Evolutionary conservation across 2,329 filamentous ascomycete genomes (phyloP), one percentile per base, ranked within the genome.

Genomic region (Aspergillus pseudoglaucus): DNA sequence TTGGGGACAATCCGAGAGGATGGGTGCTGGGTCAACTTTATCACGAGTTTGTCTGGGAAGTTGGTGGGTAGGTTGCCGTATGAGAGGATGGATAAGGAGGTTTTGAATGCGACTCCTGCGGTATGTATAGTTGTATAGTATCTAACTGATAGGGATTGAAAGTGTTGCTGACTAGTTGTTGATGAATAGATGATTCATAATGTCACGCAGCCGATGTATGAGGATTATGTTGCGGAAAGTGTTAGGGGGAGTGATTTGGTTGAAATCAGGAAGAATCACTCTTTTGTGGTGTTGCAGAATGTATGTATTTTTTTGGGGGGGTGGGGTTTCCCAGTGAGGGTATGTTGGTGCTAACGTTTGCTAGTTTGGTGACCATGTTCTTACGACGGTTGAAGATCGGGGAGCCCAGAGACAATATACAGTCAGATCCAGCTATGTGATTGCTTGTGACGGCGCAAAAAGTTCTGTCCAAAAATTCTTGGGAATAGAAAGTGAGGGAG

Each of bases 1-100:
- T 8, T 60, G 50, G 52, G 57, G 46, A 48, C 50, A 8, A 22
- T 10, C 1, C 55, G 53, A 7, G 9, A 48, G 15, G 67, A 72
- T 57, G 67, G 66, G 0, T 67, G 59, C 46, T 72, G 67, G 67
- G 68, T 71, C 8, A 70, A 70, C 47, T 71, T 72, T 42, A 52
- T 71, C 9, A 71, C 67, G 1, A 69, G 61, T 42, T 51, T 73
- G 32, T 61, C 55, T 37, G 67, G 67, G 1, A 57, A 66, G 20
- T 58, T 57, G 20, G 64, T 72, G 14, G 69, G 68, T 3, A 53
- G 57, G 6, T 48, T 72, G 10, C 69, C 69, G 1, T 59, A 57
- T 45, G 56, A 59, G 46, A 46, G 54, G 8, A 58, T 59, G 57
- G 57, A 59, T 23, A 38, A 44, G 4, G 52, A 35, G 4, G 66